Evolutionary conservation across 1,139 yeast species (phyloP), one percentile per base, ranked within the genome.

Genomic region (Yamadazyma friedrichii): DNA sequence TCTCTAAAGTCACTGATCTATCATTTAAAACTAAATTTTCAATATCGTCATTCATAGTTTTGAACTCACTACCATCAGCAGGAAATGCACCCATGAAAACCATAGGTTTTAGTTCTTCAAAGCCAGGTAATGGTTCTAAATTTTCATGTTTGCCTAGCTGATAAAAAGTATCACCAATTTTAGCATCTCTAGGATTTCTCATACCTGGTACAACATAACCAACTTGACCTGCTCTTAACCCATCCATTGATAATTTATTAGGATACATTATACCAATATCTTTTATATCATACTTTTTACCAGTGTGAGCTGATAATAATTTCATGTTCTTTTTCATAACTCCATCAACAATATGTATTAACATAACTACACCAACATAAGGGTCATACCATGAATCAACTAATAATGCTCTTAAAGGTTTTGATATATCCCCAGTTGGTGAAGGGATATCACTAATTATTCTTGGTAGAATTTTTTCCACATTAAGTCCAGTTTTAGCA

Each of bases 11-110:
- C 2, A 93, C 98, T 1, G 96, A 84, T 53, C 98, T 77, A 58
- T 93, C 98, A 56, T 93, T 93, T 45, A 93, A 70, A 1, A 91
- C 95, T 48, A 93, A 70, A 54, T 89, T 89, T 51, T 84, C 87
- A 61, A 93, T 82, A 59, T 89, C 87, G 53, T 93, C 98, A 55
- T 93, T 96, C 70, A 93, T 74, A 31, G 80, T 84, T 46, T 86
- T 87, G 59, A 91, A 93, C 53, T 91, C 96, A 1, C 85, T 78
- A 4, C 96, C 96, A 57, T 91, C 96, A 0, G 96, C 94, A 0
- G 98, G 98, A 54, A 89, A 93, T 0, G 98, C 98, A 8, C 98
- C 98, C 34, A 93, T 95, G 61, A 91, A 93, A 6, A 93, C 98
- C 98, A 93, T 93, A 1, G 98, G 97, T 59, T 93, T 91, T 1